These are phyloP conservation scores for Lecanicillium sp. DNA, from an alignment of 2,329 filamentous ascomycete species.

Conservation along the genomic window DNA sequence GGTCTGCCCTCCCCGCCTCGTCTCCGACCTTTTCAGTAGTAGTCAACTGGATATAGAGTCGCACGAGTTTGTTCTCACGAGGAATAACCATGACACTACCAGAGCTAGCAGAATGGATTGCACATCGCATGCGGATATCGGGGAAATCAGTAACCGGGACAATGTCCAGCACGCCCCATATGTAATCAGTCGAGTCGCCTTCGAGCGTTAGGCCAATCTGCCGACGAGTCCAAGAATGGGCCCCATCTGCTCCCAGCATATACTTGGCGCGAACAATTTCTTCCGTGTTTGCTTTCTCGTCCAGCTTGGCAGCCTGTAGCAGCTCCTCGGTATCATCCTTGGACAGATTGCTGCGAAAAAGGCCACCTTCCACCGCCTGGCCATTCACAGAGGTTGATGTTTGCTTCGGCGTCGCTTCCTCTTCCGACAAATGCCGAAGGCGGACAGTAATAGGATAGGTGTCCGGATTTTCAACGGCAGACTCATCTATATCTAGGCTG, in stretches of 20 bases:
- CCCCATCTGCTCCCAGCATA: constrained; percentile 60
- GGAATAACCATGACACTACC: constrained; percentile 59
- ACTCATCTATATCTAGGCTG: constrained; percentile 44
- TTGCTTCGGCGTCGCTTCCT: constrained; percentile 44
- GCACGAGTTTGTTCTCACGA: constrained; percentile 52
- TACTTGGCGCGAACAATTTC: constrained; percentile 39
- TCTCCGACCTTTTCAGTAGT: constrained; percentile 27
- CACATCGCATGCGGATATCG: constrained; percentile 49
- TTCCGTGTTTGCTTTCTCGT: constrained; percentile 12
- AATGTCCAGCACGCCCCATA: constrained; percentile 41
- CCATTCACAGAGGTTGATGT: constrained; percentile 16
- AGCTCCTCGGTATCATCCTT: constrained; percentile 50
- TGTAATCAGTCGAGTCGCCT: constrained; percentile 45
- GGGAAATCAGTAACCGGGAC: constrained; percentile 43
- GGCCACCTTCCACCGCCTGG: constrained; percentile 38
- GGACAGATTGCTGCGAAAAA: constrained; percentile 51
- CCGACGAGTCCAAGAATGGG: constrained; percentile 55
- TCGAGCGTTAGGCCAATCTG: constrained; percentile 47
- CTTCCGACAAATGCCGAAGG: constrained; percentile 47
- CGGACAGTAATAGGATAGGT: constrained; percentile 54
- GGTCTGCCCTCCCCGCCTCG: constrained; percentile 41
- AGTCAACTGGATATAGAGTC: constrained; percentile 29
- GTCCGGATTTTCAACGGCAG: constrained; percentile 35
- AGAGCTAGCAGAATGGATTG: constrained; percentile 45
- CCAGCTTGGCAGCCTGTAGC: constrained; percentile 16